Percentiles rank a stretch among this genome's conserved stretches.
Conservation (phyloP, 192 early-diverging fungal species). For the Rhizophagus prolifer region DNA sequence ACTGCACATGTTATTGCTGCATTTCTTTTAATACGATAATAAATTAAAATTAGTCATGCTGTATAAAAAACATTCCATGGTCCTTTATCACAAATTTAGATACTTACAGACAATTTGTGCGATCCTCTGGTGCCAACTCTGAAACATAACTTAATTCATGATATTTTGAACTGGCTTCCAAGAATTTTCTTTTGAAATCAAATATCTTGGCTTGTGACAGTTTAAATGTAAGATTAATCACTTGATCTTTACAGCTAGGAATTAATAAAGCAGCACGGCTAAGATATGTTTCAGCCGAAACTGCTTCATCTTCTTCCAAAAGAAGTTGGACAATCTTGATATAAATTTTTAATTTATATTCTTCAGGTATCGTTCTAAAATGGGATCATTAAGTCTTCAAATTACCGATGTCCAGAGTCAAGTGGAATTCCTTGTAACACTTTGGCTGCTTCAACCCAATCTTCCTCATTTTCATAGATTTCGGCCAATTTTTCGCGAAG, state of each 20-base stretch:
- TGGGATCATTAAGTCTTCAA: background rate
- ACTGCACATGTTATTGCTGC: constrained; percentile 90
- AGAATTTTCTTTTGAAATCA: constrained; percentile 83
- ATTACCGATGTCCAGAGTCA: constrained; percentile 82
- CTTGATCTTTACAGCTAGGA: constrained; percentile 49
- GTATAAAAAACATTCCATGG: background rate
- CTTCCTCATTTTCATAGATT: constrained; percentile 69
- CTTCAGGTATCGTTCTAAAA: constrained; percentile 54
- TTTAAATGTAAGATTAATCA: constrained; percentile 68
- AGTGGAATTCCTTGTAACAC: constrained; percentile 86
- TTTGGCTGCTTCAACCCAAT: constrained; percentile 83
- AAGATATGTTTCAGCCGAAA: constrained; percentile 78
- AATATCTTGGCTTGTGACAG: constrained; percentile 79
- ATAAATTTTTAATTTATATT: constrained; percentile 78
- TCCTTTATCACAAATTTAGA: background rate
- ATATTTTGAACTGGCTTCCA: constrained; percentile 82
- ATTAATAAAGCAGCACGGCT: constrained; percentile 79
- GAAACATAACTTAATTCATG: constrained; percentile 78
- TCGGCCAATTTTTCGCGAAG: constrained; percentile 76
- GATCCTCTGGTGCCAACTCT: constrained; percentile 61
- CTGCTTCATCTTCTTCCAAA: constrained; percentile 81
- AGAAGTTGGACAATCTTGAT: constrained; percentile 82
- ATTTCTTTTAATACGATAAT: constrained; percentile 35
- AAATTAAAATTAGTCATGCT: background rate
- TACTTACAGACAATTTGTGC: constrained; percentile 55